Percentiles rank a stretch among this genome's conserved stretches.
Conservation (phyloP, 495 filamentous ascomycete genomes). For the Xylaria grammica region DNA sequence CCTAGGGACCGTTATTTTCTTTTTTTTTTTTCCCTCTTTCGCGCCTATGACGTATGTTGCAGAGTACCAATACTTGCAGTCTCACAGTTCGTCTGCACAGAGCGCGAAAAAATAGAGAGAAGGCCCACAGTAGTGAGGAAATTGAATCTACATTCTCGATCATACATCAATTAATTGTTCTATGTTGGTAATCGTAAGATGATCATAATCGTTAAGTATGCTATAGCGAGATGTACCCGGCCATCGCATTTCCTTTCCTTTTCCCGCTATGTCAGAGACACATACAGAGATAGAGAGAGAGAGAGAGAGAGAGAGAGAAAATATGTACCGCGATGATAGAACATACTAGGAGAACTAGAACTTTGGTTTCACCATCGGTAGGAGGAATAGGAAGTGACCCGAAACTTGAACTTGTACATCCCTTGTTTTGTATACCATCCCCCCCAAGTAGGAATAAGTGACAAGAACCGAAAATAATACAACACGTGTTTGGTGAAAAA, state of each 20-base stretch:
- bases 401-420: no score
- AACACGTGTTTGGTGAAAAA: neutral
- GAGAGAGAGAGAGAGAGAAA: neutral
- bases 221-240: neutral
- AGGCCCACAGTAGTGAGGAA: neutral
- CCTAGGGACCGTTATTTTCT: no score
- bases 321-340: constrained; percentile 4
- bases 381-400: neutral
- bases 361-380: neutral
- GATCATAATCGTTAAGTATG: constrained; percentile 8
- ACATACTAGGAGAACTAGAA: constrained; percentile 1
- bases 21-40: no score
- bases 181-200: constrained; percentile 3
- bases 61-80: no score
- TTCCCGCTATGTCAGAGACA: no score
- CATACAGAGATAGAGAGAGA: no score
- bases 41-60: no score
- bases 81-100: no score
- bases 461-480: constrained; percentile 15
- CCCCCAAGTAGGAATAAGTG: constrained; percentile 8
- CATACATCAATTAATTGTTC: constrained; percentile 4
- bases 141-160: neutral
- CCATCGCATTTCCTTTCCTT: neutral
- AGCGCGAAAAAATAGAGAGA: no score
- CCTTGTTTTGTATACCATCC: constrained; percentile 11